Base-by-base conservation (phyloP, 1,284 basidiomycete genomes). In the Cutaneotrichosporon sp. region DNA sequence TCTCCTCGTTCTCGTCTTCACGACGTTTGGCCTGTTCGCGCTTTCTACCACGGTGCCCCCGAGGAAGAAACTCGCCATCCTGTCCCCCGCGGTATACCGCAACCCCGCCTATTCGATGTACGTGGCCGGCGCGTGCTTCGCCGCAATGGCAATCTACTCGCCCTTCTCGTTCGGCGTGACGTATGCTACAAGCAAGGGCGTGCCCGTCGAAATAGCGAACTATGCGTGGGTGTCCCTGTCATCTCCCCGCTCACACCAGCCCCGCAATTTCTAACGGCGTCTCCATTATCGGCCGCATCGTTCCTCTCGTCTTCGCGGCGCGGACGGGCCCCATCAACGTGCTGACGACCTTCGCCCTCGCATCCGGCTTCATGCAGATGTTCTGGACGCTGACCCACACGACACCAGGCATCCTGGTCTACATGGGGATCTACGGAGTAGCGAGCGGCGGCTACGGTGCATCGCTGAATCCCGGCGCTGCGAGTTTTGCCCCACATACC, bases 261-360 rank as follows among this genome's bases (percentile, higher is more conserved):
- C 53, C 53, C 14, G 61, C 68, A 2, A 65, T 70, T 46, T 49
- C 60, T 19, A 70, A 70, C 51, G 66, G 61, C 29, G 61, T 57
- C 24, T 64, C 62, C 3, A 52, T 65, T 33, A 42, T 71, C 38
- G 69, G 69, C 8, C 64, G 71, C 7, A 59, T 70, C 42, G 43
- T 61, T 5, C 71, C 71, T 0, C 61, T 64, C 19, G 58, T 67
- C 46, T 52, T 62, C 22, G 71, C 68, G 1, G 62, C 63, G 38
- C 49, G 55, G 14, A 38, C 61, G 2, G 71, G 69, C 0, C 61
- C 62, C 2, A 67, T 72, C 60, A 72, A 69, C 59, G 52, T 68
- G 19, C 54, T 69, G 22, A 48, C 55, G 16, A 50, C 60, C 0
- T 64, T 61, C 26, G 57, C 55, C 1, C 2, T 51, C 24, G 33